Base-by-base conservation (phyloP, 2,329 filamentous ascomycete genomes). In the Aspergillus puulaauensis region DNA sequence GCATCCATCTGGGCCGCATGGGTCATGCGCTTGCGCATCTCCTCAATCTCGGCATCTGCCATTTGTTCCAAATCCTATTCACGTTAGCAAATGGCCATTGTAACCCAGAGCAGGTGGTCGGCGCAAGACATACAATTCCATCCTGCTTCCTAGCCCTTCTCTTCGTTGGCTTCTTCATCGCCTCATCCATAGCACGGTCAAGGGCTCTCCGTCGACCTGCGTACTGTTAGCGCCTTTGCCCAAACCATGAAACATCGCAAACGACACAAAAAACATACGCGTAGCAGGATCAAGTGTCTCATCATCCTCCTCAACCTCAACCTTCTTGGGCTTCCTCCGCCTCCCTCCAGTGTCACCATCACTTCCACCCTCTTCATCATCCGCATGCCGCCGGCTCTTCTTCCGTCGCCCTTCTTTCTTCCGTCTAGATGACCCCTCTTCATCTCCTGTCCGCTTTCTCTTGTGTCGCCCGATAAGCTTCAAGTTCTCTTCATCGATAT, bases 1-100 rank as follows among this genome's bases (percentile, higher is more conserved):
- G 93, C 93, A 75, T 99, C 95, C 39, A 87, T 85, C 74, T 93
- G 86, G 59, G 93, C 96, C 15, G 95, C 95, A 64, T 87, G 83
- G 65, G 95, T 92, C 93, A 99, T 99, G 56, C 87, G 86, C 54
- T 90, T 83, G 70, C 95, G 95, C 73, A 99, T 88, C 49, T 89
- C 83, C 57, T 91, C 91, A 62, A 99, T 92, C 70, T 96, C 89
- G 45, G 92, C 90, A 72, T 98, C 95, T 64, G 93, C 90, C 77
- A 90, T 88, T 68, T 91, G 88, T 73, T 97, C 93, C 47, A 98
- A 82, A 64, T 98, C 93, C 90, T 93, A 66, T 11, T 60, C 31
- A 17, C 1, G 47, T 66, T 44, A 61, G 62, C 21, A 21, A 21
- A 21, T 21, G 3, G 21, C 58, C 59, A 17, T n/a, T 9, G 31